Percentiles rank a stretch among this genome's conserved stretches.
Conservation (phyloP, 1,284 basidiomycete genomes). For the Sphagnurus paluster region DNA sequence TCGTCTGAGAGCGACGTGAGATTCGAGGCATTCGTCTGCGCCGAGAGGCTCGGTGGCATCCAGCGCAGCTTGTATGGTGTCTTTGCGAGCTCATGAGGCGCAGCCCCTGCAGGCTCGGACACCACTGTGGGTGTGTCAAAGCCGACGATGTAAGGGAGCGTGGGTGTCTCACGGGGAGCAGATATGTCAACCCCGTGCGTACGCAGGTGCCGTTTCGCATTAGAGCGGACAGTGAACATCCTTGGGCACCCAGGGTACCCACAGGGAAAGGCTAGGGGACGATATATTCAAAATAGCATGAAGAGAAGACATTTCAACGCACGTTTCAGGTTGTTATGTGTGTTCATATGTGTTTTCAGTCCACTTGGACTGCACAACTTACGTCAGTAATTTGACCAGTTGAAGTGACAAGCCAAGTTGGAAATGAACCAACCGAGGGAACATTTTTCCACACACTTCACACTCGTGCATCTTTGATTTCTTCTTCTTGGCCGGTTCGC, state of each 20-base stretch:
- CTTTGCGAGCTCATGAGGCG: constrained; percentile 15
- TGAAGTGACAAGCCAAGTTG: neutral
- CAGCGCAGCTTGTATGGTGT: constrained; percentile 34
- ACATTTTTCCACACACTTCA: constrained; percentile 53
- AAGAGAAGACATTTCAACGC: constrained; percentile 20
- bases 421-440: constrained; percentile 42
- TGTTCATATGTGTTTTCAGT: constrained; percentile 66
- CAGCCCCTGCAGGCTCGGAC: constrained; percentile 5
- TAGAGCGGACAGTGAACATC: constrained; percentile 61
- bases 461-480: constrained; percentile 56
- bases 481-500: constrained; percentile 33
- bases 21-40: constrained; percentile 24
- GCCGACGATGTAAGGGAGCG: constrained; percentile 31
- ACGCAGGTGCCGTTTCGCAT: constrained; percentile 59
- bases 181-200: constrained; percentile 47
- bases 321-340: constrained; percentile 66
- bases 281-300: neutral
- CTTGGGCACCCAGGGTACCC: constrained; percentile 46
- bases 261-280: constrained; percentile 49
- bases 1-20: constrained; percentile 26
- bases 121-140: constrained; percentile 32
- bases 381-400: constrained; percentile 3
- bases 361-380: constrained; percentile 49
- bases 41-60: constrained; percentile 36
- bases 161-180: constrained; percentile 8